Conservation (phyloP, 257 asterid genomes). For the Striga asiatica region DNA sequence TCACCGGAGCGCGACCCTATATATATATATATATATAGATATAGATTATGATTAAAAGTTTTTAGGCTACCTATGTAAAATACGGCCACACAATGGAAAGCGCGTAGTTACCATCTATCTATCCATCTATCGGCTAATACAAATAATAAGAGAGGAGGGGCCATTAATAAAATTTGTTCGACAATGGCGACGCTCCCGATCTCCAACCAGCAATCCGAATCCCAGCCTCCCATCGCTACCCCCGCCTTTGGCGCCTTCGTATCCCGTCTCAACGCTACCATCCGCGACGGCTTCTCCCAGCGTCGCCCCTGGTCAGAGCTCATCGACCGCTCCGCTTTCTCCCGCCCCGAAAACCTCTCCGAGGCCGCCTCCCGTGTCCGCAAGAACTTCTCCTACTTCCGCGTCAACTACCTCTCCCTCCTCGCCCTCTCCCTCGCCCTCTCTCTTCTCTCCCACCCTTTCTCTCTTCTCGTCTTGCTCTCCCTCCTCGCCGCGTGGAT, state of each 20-base stretch:
- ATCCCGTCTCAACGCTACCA: slow-evolving; percentile 47
- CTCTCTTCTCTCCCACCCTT: slow-evolving; percentile 74
- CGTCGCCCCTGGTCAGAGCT: slow-evolving; percentile 92
- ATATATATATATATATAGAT: too few species aligned
- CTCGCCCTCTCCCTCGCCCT: slow-evolving; percentile 57
- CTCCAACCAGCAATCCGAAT: slow-evolving; percentile 48
- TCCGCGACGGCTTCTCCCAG: slow-evolving; percentile 61
- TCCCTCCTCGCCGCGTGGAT: slow-evolving; percentile 66
- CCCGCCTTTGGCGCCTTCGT: slow-evolving; percentile 76
- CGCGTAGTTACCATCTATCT: too few species aligned
- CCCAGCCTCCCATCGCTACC: slow-evolving; percentile 46
- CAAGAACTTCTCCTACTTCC: slow-evolving; percentile 62
- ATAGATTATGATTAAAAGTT: too few species aligned
- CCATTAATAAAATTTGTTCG: too few species aligned
- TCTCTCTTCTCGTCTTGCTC: slow-evolving; percentile 54
- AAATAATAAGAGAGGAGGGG: too few species aligned
- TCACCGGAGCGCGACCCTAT: too few species aligned
- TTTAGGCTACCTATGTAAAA: too few species aligned
- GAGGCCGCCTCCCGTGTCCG: slow-evolving; percentile 83
- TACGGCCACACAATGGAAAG: too few species aligned
- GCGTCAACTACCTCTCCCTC: slow-evolving; percentile 64
- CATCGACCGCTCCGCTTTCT: slow-evolving; percentile 61
- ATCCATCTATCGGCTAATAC: too few species aligned
- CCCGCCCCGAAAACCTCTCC: slow-evolving; percentile 75
- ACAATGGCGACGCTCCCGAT: slow-evolving; percentile 63